Conservation (phyloP, 441 rosid genomes). For the Euphorbia schlechtendalii region DNA sequence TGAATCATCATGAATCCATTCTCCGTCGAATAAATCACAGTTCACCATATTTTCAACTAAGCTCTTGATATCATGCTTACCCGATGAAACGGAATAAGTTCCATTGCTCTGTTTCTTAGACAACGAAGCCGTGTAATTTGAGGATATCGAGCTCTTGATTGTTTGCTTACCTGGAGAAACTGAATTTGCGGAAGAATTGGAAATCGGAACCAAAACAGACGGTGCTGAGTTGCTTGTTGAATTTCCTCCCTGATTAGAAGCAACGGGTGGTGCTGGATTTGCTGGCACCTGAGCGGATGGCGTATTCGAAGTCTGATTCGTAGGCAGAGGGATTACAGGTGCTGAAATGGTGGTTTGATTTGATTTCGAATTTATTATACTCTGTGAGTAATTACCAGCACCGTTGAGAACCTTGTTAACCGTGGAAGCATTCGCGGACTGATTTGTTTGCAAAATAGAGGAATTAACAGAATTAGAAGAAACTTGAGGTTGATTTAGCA, state of each 20-base stretch:
- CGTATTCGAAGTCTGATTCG: not conserved
- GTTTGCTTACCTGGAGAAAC: slow-evolving; percentile 21
- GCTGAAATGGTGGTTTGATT: slow-evolving; percentile 26
- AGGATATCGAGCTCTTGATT: slow-evolving; percentile 6
- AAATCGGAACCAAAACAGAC: not conserved
- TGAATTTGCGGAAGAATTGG: not conserved
- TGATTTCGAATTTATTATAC: slow-evolving; percentile 15
- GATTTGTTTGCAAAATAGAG: slow-evolving; percentile 21
- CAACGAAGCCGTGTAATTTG: slow-evolving; percentile 33
- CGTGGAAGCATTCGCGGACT: slow-evolving; percentile 13
- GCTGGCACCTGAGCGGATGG: not conserved
- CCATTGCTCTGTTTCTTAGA: slow-evolving; percentile 30
- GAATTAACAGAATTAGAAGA: slow-evolving; percentile 13
- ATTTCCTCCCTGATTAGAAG: slow-evolving; percentile 14
- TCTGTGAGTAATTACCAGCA: slow-evolving; percentile 25
- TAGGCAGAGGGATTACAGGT: slow-evolving; percentile 13
- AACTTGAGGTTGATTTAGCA: slow-evolving; percentile 22
- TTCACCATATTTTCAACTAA: slow-evolving; percentile 36
- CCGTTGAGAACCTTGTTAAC: slow-evolving; percentile 13
- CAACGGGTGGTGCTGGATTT: slow-evolving; percentile 8
- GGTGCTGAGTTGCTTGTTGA: slow-evolving; percentile 17
- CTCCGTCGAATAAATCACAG: slow-evolving; percentile 77
- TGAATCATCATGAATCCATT: slow-evolving; percentile 75
- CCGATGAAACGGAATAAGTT: slow-evolving; percentile 13
- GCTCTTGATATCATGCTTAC: slow-evolving; percentile 34